Evolutionary conservation across 2,329 filamentous ascomycete genomes (phyloP), one percentile per base, ranked within the genome.

Genomic region (Aureobasidium sp.): DNA sequence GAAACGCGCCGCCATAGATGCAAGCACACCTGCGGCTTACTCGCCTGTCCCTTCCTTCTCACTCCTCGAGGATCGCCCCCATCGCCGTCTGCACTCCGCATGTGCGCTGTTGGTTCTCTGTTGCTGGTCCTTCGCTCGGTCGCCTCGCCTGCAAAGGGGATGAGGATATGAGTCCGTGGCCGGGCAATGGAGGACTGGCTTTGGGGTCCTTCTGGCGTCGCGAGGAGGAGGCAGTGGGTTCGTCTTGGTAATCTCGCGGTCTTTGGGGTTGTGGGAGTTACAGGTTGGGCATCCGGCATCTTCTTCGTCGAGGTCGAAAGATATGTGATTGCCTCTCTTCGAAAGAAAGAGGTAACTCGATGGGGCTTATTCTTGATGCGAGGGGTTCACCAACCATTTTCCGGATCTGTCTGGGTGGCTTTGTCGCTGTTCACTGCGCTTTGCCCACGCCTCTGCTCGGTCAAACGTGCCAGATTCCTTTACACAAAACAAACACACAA

Each of bases 301-400:
- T 78, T 80, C 84, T 88, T 97, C 88, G 93, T 97, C 93, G 86
- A 86, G 88, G 90, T 82, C 75, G 82, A 96, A 85, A 97, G 93
- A 88, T 86, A 97, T 97, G 93, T 92, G 93, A 96, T 97, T 96
- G 90, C 89, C 67, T 69, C 65, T 63, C 63, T 64, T 63, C 67
- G 68, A 69, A 73, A n/a, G 3, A 36, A 36, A 3, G 77, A 13
- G 82, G 90, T 96, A 95, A 97, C 93, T 96, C 92, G 91, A 97
- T 96, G 93, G 93, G 93, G 93, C 93, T 97, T 91, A 97, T 96
- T 97, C 91, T 97, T 89, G 93, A 91, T 84, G 89, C 92, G 91
- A 96, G 91, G 89, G 88, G 89, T 83, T 79, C 80, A 57, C 36
- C 39, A 44, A 5, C 75, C 67, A 68, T 62, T 61, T 71, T 72